Conservation (phyloP, 2,329 filamentous ascomycete species). For the Harringtonia aguacate region DNA sequence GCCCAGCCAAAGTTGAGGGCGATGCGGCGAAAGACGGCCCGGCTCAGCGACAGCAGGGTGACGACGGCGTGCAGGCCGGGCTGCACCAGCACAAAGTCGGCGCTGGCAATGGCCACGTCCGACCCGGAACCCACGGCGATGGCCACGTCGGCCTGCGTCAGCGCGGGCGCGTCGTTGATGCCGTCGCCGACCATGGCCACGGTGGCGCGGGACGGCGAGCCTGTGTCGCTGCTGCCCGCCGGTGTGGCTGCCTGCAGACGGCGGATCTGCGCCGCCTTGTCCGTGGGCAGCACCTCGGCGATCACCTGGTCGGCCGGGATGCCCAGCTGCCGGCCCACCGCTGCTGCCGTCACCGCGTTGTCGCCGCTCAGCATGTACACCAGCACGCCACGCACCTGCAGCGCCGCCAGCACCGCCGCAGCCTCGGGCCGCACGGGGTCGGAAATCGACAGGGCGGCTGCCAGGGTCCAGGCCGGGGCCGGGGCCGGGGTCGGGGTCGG, state of each 20-base stretch:
- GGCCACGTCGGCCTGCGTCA: constrained; percentile 70
- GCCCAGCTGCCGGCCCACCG: constrained; percentile 65
- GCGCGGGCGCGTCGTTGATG: constrained; percentile 79
- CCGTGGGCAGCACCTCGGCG: constrained; percentile 73
- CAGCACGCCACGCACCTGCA: constrained; percentile 54
- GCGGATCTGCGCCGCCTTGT: constrained; percentile 66
- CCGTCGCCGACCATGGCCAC: constrained; percentile 85
- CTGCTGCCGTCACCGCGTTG: constrained; percentile 72
- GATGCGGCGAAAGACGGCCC: constrained; percentile 64
- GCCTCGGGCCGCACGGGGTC: constrained; percentile 74
- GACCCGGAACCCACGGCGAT: constrained; percentile 77
- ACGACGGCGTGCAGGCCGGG: constrained; percentile 56
- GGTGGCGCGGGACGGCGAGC: constrained; percentile 28
- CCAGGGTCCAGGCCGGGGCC: constrained; percentile 37
- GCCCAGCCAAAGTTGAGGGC: constrained; percentile 84
- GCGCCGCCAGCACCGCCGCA: constrained; percentile 47
- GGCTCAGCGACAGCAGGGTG: constrained; percentile 61
- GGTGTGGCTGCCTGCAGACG: constrained; percentile 46
- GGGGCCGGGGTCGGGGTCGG: too few species aligned
- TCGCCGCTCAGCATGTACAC: constrained; percentile 94
- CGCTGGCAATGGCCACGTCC: constrained; percentile 72
- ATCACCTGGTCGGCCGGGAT: constrained; percentile 68
- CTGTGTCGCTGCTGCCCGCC: constrained; percentile 12
- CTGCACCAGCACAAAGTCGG: constrained; percentile 72
- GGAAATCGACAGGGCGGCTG: constrained; percentile 62